Evolutionary conservation across 257 asterid genomes (phyloP), one percentile per base, ranked within the genome.

Genomic region (Orobanche coerulescens): DNA sequence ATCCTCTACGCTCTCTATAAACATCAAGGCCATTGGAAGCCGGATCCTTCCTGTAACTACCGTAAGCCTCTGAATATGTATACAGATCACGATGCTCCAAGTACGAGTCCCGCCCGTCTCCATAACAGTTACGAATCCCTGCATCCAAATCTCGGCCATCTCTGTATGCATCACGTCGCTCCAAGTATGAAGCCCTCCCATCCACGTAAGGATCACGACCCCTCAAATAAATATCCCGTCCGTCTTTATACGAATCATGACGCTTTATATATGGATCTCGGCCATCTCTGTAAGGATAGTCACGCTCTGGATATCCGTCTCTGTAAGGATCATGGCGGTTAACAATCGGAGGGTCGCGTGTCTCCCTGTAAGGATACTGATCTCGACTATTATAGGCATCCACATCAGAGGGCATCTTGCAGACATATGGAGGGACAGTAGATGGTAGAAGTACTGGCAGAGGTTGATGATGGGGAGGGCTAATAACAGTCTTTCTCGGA

Each of bases 331-430:
- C 72, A 10, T 33, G 67, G 20, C 61, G 67, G 5, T 55, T 67
- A 10, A 8, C 15, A 28, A 61, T 30, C 19, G 67, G 73, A 19
- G 44, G 44, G 44, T 65, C 69, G 9, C 34, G 69, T 7, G 37
- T 44, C 25, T 64, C 78, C 55, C 78, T 49, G 20, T 69, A 76
- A 23, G 79, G 57, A 69, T 73, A 12, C 8, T 11, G 57, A 22
- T 50, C 74, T 31, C 67, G 73, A 51, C 81, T 74, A 58, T 80
- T 75, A 68, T 80, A 76, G 66, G 71, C 69, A 71, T 72, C 75
- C 9, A 22, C 71, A 33, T 73, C 79, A 11, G 69, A 66, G 48
- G 75, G 39, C 74, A 92, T 81, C 43, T 70, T 80, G 46, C 77
- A 73, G 37, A 62, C 74, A 66, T 74, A 76, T 9, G 80, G 71